Conservation (phyloP, 2,329 filamentous ascomycete genomes). For the Neonectria coccinea region DNA sequence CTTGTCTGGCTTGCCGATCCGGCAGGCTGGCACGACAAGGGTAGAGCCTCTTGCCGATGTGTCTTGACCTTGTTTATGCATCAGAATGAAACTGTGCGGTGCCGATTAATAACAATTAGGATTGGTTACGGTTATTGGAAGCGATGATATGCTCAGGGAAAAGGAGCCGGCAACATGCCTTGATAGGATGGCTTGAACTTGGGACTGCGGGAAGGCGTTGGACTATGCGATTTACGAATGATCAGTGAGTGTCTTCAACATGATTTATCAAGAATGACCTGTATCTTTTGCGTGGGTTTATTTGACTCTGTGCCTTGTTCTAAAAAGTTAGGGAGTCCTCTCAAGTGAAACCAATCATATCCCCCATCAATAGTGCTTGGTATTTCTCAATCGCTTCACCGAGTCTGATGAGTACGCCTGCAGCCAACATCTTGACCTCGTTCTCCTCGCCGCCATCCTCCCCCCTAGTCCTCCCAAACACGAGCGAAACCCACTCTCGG, state of each 20-base stretch:
- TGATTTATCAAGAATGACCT: constrained; percentile 14
- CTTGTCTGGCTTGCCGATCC: constrained; percentile 55
- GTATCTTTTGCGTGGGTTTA: background rate
- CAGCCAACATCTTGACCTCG: constrained; percentile 81
- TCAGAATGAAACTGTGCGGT: background rate
- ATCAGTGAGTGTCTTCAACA: constrained; percentile 1
- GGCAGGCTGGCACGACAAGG: constrained; percentile 49
- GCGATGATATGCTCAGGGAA: constrained; percentile 5
- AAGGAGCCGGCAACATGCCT: constrained; percentile 2
- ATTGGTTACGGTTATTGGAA: constrained; percentile 7
- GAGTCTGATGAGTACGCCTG: constrained; percentile 80
- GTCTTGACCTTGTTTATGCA: constrained; percentile 24
- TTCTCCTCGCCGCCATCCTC: constrained; percentile 75
- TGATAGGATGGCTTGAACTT: constrained; percentile 14
- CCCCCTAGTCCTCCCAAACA: constrained; percentile 74
- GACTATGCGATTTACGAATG: constrained; percentile 21
- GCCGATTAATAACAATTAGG: background rate
- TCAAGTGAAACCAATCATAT: constrained; percentile 61
- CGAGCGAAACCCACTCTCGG: constrained; percentile 82
- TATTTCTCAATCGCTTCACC: constrained; percentile 87
- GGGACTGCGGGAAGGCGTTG: constrained; percentile 18
- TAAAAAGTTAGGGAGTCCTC: background rate
- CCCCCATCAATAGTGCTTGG: constrained; percentile 80
- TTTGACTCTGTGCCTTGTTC: background rate
- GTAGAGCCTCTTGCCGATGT: constrained; percentile 43